Conservation (phyloP, 441 rosid genomes). For the Melastoma candidum region DNA sequence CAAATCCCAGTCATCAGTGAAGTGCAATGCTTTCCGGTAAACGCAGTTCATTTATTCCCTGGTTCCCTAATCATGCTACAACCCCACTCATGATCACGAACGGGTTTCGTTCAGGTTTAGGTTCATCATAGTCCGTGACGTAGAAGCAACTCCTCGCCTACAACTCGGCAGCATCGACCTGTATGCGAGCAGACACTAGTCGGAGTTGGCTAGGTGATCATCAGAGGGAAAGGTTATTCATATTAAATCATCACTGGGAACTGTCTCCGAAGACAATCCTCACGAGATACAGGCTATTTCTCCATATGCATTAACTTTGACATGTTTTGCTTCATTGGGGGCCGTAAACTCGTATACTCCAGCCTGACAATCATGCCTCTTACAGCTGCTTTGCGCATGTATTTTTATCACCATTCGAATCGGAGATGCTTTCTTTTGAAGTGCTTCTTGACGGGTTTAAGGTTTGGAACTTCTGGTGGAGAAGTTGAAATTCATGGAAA, state of each 20-base stretch:
- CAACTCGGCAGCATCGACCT: constrained; percentile 80
- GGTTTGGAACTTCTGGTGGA: too few relatives aligned
- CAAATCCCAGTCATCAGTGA: constrained; percentile 29
- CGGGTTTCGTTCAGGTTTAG: background rate
- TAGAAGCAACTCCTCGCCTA: constrained; percentile 44
- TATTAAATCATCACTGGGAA: background rate
- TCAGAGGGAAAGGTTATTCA: background rate
- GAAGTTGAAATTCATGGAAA: too few relatives aligned
- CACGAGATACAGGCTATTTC: too few relatives aligned
- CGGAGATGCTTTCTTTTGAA: too few relatives aligned
- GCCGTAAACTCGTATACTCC: too few relatives aligned
- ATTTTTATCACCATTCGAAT: too few relatives aligned
- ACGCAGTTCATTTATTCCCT: background rate
- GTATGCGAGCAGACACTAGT: too few relatives aligned
- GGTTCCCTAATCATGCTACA: background rate
- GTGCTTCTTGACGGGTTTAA: too few relatives aligned
- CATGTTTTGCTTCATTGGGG: too few relatives aligned
- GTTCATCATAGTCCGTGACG: constrained; percentile 39
- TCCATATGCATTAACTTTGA: too few relatives aligned
- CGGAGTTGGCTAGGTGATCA: background rate
- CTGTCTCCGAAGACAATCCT: background rate
- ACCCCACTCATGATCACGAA: background rate
- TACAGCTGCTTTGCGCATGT: too few relatives aligned
- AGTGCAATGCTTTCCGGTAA: constrained; percentile 60
- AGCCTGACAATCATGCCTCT: too few relatives aligned